Base-by-base conservation (phyloP, 2,329 filamentous ascomycete species). In the Parasarocladium wereldwijsianum region DNA sequence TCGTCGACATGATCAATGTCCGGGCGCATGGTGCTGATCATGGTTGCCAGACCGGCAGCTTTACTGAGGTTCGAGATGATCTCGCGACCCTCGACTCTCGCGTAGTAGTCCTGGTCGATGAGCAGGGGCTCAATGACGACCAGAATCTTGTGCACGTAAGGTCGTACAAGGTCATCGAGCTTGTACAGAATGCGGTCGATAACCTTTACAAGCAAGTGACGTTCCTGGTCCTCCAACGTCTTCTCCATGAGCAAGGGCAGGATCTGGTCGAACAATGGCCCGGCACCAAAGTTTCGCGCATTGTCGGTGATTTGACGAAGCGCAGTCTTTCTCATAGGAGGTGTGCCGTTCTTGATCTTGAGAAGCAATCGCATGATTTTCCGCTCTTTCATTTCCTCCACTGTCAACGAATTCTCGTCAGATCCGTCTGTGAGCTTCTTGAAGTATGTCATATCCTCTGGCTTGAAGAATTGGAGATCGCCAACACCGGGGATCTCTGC, bases 41-140 rank as follows among this genome's bases (percentile, higher is more conserved):
- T 98, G 43, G 92, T 90, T 12, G 90, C 90, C 32, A 98, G 70
- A 49, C 90, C 92, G 37, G 92, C 90, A 15, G 90, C 90, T 56
- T 98, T 98, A 50, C 81, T 82, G 29, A 98, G 71, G 51, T 98
- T 98, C 32, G 87, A 96, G 43, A 98, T 98, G 44, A 98, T 98
- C 53, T 98, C 90, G 42, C 90, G 83, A 54, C 90, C 90, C 55
- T 98, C 90, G 5, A 98, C 90, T 51, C 90, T 79, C 24, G 92
- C 90, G 53, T 98, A 98, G 58, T 98, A 98, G 57, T 98, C 92
- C 59, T 98, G 90, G 49, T 98, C 92, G 46, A 98, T 98, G 40
- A 98, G 79, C 29, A 98, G 65, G n/a, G 90, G 90, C 54, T 98
- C 92, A 44, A 98, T 98, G 48, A 98, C 90, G 31, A 98, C 90